These are phyloP conservation scores for Xylogone sp. DNA, from an alignment of 2,329 filamentous ascomycete genomes.

Conservation along the genomic window DNA sequence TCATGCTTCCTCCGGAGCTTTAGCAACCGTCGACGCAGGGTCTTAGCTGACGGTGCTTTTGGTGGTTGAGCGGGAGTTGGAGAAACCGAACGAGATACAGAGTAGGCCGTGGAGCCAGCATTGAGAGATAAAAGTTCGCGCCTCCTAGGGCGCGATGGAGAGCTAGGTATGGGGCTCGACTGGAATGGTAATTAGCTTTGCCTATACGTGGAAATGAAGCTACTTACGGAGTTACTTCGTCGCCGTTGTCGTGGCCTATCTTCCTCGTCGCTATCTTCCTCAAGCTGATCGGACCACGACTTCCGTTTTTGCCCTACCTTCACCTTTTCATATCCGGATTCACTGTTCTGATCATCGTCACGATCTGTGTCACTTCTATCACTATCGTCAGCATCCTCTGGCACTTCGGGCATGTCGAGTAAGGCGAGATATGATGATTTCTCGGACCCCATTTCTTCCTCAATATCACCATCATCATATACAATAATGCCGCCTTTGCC, in stretches of 20 bases:
- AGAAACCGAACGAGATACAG: conserved; percentile 25
- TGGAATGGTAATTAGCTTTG: conserved; percentile 27
- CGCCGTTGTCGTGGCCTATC: conserved; percentile 75
- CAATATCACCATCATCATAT: conserved; percentile 94
- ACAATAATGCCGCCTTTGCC: conserved; percentile 87
- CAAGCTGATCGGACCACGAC: conserved; percentile 68
- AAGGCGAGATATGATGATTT: conserved; percentile 81
- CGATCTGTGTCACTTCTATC: conserved; percentile 46
- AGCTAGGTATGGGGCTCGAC: conserved; percentile 64
- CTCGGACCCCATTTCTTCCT: conserved; percentile 72
- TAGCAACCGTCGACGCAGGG: conserved; percentile 69
- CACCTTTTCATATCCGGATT: conserved; percentile 28
- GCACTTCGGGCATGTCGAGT: conserved; percentile 82
- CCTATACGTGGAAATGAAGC: background rate
- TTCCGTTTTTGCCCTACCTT: conserved; percentile 70
- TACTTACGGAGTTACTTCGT: conserved; percentile 79
- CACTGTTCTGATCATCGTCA: conserved; percentile 48
- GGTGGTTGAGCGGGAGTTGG: conserved; percentile 56
- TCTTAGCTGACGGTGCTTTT: conserved; percentile 65
- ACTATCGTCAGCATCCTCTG: conserved; percentile 56
- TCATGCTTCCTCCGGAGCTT: conserved; percentile 77
- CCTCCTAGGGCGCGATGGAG: conserved; percentile 56
- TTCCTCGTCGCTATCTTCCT: conserved; percentile 66
- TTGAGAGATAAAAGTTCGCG: conserved; percentile 56
- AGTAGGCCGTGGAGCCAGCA: conserved; percentile 43